phyloP scores from a whole-genome alignment of 768 basidiomycete species.

The Panaeolus papilionaceus region DNA sequence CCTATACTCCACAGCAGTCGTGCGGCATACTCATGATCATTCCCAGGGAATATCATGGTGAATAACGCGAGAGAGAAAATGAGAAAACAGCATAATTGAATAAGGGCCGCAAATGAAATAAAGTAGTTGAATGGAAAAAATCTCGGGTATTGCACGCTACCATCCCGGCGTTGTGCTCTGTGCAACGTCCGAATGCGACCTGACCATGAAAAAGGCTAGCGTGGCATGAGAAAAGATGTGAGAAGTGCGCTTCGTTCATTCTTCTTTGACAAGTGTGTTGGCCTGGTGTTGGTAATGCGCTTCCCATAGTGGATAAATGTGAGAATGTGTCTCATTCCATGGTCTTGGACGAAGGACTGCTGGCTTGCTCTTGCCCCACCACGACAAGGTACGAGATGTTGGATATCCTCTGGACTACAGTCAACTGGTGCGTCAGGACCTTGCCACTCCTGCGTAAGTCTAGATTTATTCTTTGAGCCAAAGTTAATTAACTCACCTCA shows the following conservation, averaged over 20 bases:
- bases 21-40: no score
- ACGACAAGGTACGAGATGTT: not conserved
- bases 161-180: not conserved
- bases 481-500: not conserved
- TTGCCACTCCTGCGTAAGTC: conserved; percentile 2
- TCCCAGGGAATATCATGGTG: no score
- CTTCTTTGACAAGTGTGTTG: not conserved
- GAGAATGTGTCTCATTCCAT: not conserved
- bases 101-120: no score
- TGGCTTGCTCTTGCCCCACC: not conserved
- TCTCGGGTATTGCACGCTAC: not conserved
- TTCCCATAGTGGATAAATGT: not conserved
- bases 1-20: no score
- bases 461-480: no score
- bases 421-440: not conserved
- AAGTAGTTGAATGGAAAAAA: not conserved
- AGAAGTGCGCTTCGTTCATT: not conserved
- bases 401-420: not conserved
- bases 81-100: no score
- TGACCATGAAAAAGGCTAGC: not conserved
- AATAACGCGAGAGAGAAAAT: no score
- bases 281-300: not conserved
- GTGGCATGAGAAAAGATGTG: not conserved
- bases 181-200: not conserved
- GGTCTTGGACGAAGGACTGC: not conserved